These are phyloP conservation scores for Apiospora hydei DNA, from an alignment of 2,329 filamentous ascomycete species.

Conservation along the genomic window DNA sequence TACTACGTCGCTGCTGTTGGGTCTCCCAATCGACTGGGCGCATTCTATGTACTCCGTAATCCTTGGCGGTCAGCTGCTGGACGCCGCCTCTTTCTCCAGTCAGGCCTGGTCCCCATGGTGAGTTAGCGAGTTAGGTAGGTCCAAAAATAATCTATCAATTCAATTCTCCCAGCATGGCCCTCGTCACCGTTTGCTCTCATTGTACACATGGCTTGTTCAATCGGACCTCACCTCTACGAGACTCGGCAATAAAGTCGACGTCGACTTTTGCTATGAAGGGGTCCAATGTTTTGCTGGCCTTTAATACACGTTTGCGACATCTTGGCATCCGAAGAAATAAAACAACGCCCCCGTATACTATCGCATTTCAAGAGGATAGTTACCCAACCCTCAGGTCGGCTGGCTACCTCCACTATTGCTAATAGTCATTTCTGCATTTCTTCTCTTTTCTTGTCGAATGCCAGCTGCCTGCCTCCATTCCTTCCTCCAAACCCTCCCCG, in stretches of 20 bases:
- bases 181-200: neutral
- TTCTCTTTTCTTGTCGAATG: neutral
- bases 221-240: neutral
- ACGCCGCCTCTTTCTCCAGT: neutral
- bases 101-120: too few species aligned
- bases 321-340: conserved; percentile 2
- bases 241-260: neutral
- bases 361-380: neutral
- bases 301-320: conserved; percentile 9
- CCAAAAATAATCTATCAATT: neutral
- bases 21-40: neutral
- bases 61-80: neutral
- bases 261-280: neutral
- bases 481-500: neutral
- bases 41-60: neutral
- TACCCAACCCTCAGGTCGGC: neutral
- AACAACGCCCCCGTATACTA: neutral
- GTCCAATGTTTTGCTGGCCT: conserved; percentile 10
- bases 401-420: neutral
- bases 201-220: neutral
- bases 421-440: neutral
- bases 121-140: neutral
- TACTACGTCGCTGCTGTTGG: neutral
- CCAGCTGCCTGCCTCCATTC: neutral
- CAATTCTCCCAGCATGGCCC: neutral